Base-by-base conservation (phyloP, 2,329 filamentous ascomycete species). In the Alternaria sp. region DNA sequence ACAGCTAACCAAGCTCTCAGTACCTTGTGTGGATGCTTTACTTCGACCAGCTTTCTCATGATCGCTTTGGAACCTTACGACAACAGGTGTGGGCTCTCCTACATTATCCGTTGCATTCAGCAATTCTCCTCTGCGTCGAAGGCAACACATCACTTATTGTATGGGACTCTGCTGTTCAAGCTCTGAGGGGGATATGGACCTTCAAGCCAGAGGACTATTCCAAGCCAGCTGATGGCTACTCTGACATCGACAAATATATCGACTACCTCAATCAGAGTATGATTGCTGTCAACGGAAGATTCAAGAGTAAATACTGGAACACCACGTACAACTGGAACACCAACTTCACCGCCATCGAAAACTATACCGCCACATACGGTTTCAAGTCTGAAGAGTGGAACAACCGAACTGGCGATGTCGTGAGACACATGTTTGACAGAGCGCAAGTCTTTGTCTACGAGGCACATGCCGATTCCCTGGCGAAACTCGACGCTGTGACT, bases 51-150 rank as follows among this genome's bases (percentile, higher is more conserved):
- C 83, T 78, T 72, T 83, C 70, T 61, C 78, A 67, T 42, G 75
- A 78, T 48, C 74, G 77, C 39, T 81, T 83, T 57, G 80, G 81
- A 26, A 81, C 77, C 31, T 73, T 85, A 45, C 81, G 84, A 5
- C 87, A 89, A 61, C 83, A 86, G 56, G 72, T 85, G 40, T 86
- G 84, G 84, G 79, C 81, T 0, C 54, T 78, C 1, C 70, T 85
- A 1, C 86, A 88, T 73, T 84, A 87, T 57, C 86, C 86, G 1
- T 84, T 88, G 61, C 86, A 89, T 63, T 80, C 87, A 10, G 77
- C 83, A 2, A 80, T 89, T 17, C 82, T 87, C 17, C 79, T 89
- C 6, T 83, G 87, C 29, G 82, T 87, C 52, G 85, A 88, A 66
- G 86, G 84, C 4, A 80, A 67, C 23, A 67, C 68, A 5, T 65